Evolutionary conservation across 495 filamentous ascomycete species (phyloP), one percentile per base, ranked within the genome.

Genomic region (Tuber magnatum): DNA sequence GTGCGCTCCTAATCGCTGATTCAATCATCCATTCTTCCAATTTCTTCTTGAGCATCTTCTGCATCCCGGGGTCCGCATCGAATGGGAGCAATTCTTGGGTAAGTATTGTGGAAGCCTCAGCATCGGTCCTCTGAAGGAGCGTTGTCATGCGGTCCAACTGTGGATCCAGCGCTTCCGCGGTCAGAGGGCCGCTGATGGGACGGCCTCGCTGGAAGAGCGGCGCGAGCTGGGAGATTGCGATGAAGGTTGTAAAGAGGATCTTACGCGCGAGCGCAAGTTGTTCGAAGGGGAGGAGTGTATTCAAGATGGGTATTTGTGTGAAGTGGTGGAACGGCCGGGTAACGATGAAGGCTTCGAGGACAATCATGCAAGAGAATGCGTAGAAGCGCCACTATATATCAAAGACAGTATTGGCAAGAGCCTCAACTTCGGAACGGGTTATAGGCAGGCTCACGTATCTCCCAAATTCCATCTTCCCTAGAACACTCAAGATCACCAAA

Each of bases 151-250:
- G 80, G 41, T 90, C 87, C 2, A 92, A 72, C 73, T 86, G 88
- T 81, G 88, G 84, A 20, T 84, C 82, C 8, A 79, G 81, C 68
- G 42, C 74, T 81, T 68, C 84, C 14, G 51, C 73, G 10, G 76
- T 80, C 20, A 77, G 78, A 56, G 74, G 75, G n/a, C 78, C 84
- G 10, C 84, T 82, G 20, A 75, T 78, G 28, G 68, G 69, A 24
- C 81, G 76, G 16, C 73, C 80, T 22, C 68, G 51, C 40, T 78
- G 77, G 18, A 93, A 82, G 7, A 94, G 83, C 8, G 91, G 90
- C 0, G 89, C 88, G 32, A 97, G 87, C 84, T 97, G 93, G n/a
- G 90, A 91, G 74, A 97, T 90, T 76, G 94, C 96, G 70, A 97
- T 94, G 83, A 94, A 94, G 32, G 94, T 80, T n/a, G 92, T 93